Conservation (phyloP, 1,284 basidiomycete species). For the Golubevia sp. region DNA sequence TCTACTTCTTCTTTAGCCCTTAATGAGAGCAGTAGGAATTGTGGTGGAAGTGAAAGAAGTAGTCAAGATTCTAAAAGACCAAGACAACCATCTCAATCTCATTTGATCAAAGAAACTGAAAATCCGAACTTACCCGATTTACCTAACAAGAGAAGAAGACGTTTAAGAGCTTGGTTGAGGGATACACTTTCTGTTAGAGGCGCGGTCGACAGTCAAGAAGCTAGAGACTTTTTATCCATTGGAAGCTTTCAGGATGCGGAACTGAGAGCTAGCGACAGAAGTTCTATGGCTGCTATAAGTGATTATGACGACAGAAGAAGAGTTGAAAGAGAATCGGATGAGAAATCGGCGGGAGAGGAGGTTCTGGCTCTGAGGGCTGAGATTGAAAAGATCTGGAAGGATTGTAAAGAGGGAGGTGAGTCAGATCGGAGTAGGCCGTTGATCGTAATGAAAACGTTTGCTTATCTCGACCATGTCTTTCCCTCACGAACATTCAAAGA, state of each 20-base stretch:
- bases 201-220: constrained; percentile 39
- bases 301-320: constrained; percentile 40
- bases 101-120: too few species aligned
- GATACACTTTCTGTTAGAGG: constrained; percentile 53
- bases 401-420: constrained; percentile 18
- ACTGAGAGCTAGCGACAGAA: constrained; percentile 25
- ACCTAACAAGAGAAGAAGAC: constrained; percentile 17
- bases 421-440: too few species aligned
- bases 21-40: too few species aligned
- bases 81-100: too few species aligned
- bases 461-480: too few species aligned
- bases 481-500: constrained; percentile 20
- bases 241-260: constrained; percentile 38
- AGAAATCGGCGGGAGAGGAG: constrained; percentile 42
- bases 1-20: too few species aligned
- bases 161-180: constrained; percentile 52
- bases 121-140: too few species aligned
- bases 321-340: constrained; percentile 40
- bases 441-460: not conserved
- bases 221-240: constrained; percentile 44
- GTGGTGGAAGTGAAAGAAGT: too few species aligned
- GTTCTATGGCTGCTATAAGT: constrained; percentile 41
- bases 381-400: constrained; percentile 44
- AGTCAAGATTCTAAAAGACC: too few species aligned
- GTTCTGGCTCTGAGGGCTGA: constrained; percentile 48